Conservation (phyloP, 148 eudicot species). For the Diospyros lotus region DNA sequence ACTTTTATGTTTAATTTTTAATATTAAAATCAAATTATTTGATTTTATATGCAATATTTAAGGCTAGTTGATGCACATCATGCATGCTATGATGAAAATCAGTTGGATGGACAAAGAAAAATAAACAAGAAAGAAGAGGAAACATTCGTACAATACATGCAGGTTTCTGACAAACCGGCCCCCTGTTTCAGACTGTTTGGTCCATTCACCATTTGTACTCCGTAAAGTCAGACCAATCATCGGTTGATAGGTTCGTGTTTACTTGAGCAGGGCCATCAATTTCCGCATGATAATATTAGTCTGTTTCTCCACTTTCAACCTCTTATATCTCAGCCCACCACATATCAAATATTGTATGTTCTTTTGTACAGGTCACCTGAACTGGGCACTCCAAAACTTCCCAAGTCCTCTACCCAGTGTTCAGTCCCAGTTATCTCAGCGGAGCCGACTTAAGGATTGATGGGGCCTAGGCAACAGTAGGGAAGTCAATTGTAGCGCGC, state of each 20-base stretch:
- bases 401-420: conserved; percentile 48
- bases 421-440: conserved; percentile 21
- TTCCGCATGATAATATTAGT: background rate
- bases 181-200: background rate
- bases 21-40: too few species aligned
- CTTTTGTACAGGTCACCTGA: conserved; percentile 52
- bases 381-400: conserved; percentile 47
- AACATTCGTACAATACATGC: conserved; percentile 1
- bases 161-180: background rate
- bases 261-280: conserved; percentile 5
- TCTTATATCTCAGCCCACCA: background rate
- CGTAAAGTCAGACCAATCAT: conserved; percentile 9
- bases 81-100: background rate
- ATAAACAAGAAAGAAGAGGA: background rate
- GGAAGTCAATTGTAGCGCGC: too few species aligned
- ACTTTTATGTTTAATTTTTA: too few species aligned
- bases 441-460: too few species aligned
- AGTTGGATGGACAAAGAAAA: background rate
- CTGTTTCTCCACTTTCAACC: conserved; percentile 3
- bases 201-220: background rate
- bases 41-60: too few species aligned
- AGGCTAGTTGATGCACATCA: background rate
- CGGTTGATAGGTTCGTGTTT: conserved; percentile 11
- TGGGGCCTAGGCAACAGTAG: too few species aligned
- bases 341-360: conserved; percentile 44